Percentiles rank a stretch among this genome's conserved stretches.
phyloP scores from a whole-genome alignment of 2,329 filamentous ascomycete genomes.

The Penicillium sp. region DNA sequence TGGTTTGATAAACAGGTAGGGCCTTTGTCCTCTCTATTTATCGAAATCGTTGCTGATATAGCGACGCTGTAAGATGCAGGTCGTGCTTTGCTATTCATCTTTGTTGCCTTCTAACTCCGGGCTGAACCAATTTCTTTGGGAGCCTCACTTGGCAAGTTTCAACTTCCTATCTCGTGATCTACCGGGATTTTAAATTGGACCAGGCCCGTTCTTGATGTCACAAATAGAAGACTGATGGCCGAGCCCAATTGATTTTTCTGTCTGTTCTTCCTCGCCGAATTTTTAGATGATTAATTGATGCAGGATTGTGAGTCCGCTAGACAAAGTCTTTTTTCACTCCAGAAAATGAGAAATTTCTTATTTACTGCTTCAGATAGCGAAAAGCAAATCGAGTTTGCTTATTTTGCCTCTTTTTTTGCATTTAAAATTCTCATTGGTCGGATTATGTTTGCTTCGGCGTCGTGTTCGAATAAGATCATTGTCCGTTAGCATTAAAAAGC shows the following conservation, averaged over 20 bases:
- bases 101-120: neutral
- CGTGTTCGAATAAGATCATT: neutral
- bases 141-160: neutral
- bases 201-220: neutral
- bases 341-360: neutral
- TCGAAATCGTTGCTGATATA: too few species aligned
- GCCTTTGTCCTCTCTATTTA: too few species aligned
- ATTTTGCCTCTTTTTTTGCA: too few species aligned
- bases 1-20: too few species aligned
- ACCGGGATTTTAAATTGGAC: neutral
- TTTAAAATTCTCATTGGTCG: too few species aligned
- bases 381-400: neutral
- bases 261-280: too few species aligned
- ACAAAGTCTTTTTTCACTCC: neutral
- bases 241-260: neutral
- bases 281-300: neutral
- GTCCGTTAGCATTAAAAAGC: too few species aligned
- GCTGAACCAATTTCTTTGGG: neutral
- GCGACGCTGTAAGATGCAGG: too few species aligned
- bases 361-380: neutral
- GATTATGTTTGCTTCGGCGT: neutral
- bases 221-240: neutral
- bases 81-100: neutral
- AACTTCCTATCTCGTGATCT: neutral
- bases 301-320: neutral